A percentile compares a stretch with the other conserved stretches of the same genome.
phyloP scores from a whole-genome alignment of 2,329 filamentous ascomycete species.

The Talaromyces marneffei region DNA sequence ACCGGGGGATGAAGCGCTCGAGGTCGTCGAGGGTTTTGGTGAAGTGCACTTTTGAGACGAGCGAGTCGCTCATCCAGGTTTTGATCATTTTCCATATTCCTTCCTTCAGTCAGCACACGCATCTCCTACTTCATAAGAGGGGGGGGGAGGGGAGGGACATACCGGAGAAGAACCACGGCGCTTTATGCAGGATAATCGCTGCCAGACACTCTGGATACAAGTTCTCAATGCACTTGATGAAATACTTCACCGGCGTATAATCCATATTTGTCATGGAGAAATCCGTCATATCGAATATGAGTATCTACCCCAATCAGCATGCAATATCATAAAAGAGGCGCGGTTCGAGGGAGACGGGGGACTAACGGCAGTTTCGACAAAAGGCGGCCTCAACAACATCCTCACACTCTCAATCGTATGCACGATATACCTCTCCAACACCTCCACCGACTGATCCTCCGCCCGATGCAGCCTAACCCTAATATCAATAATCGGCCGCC shows the following conservation, averaged over 20 bases:
- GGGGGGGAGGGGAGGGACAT: conserved; percentile 22
- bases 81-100: conserved; percentile 90
- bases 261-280: conserved; percentile 98
- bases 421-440: conserved; percentile 80
- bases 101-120: conserved; percentile 31
- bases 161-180: conserved; percentile 93
- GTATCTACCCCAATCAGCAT: conserved; percentile 51
- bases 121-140: conserved; percentile 1
- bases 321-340: no score
- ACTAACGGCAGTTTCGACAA: conserved; percentile 82
- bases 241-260: conserved; percentile 93
- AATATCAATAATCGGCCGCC: conserved; percentile 78
- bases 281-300: conserved; percentile 90
- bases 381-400: conserved; percentile 62
- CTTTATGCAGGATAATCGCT: conserved; percentile 85
- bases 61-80: conserved; percentile 93
- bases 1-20: conserved; percentile 62
- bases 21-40: conserved; percentile 73
- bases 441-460: conserved; percentile 78
- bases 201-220: conserved; percentile 94
- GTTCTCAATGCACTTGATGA: conserved; percentile 96
- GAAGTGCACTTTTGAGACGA: conserved; percentile 88
- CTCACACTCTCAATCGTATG: conserved; percentile 91
- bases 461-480: conserved; percentile 72
- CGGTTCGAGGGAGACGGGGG: conserved; percentile 12